These are phyloP conservation scores for Arabidopsis suecica DNA, from an alignment of 345 rosid species.

Conservation along the genomic window DNA sequence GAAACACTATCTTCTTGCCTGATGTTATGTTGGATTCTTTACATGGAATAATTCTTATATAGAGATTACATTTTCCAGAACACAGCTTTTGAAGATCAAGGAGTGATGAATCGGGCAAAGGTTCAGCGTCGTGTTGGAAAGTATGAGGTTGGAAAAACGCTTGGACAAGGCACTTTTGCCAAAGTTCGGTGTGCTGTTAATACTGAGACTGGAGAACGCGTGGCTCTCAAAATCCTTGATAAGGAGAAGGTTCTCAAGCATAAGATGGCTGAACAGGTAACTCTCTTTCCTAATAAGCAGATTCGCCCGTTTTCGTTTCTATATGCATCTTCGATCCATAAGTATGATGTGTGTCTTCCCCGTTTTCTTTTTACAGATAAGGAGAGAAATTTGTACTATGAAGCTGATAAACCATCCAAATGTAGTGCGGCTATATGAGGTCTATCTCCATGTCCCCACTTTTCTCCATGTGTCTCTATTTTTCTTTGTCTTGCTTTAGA, in stretches of 20 bases:
- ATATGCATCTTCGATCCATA: not conserved
- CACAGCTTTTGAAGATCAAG: slow-evolving; percentile 15
- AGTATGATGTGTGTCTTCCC: slow-evolving; percentile 15
- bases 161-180: slow-evolving; percentile 97
- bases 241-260: slow-evolving; percentile 95
- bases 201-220: slow-evolving; percentile 70
- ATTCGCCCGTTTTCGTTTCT: not conserved
- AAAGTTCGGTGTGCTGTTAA: slow-evolving; percentile 92
- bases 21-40: not conserved
- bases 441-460: slow-evolving; percentile 39
- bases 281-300: not conserved
- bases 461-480: slow-evolving; percentile 32
- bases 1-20: slow-evolving; percentile 1
- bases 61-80: not conserved
- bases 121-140: slow-evolving; percentile 86
- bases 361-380: slow-evolving; percentile 64
- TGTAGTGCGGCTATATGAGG: slow-evolving; percentile 88
- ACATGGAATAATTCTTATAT: not conserved
- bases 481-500: not conserved
- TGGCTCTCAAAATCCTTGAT: slow-evolving; percentile 93
- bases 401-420: slow-evolving; percentile 94
- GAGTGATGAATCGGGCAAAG: slow-evolving; percentile 49
- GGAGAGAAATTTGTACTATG: slow-evolving; percentile 89
- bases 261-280: slow-evolving; percentile 93
- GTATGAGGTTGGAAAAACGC: slow-evolving; percentile 89